Evolutionary conservation across 1,284 basidiomycete species (phyloP), one percentile per base, ranked within the genome.

Genomic region (Ceratobasidium sp.): DNA sequence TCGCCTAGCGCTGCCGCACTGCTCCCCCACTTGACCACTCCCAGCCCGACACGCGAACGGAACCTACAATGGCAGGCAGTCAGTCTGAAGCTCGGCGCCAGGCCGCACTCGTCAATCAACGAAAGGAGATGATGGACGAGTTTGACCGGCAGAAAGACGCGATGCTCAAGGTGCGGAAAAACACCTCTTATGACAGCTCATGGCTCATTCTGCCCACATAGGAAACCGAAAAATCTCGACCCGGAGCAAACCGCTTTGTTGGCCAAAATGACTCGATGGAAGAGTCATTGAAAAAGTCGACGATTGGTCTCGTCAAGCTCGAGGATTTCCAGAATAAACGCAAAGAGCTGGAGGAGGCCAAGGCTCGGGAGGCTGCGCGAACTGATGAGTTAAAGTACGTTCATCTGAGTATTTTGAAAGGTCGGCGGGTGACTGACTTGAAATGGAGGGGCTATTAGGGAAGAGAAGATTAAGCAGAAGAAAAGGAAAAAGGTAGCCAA

Each of bases 201-300:
- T 21, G 12, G 16, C 48, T 59, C 18, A 49, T 38, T 12, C 21
- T 38, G 11, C 14, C 8, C 48, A 16, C 46, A 30, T 56, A 78
- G 77, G 77, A 77, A 74, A 77, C 77, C 42, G 77, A 76, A 82
- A 92, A 94, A 81, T 86, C 91, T 74, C 87, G 92, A 71, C 88
- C 92, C 6, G 92, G 92, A 0, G 82, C 86, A 0, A 91, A 92
- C 78, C 92, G 95, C 72, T 99, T 99, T 80, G 91, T 96, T 23
- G 92, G 92, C 4, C 94, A 97, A 80, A 90, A 94, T 81, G 96
- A 98, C 79, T 94, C 92, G 4, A 89, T 98, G 84, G 96, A 98
- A 79, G 97, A 99, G 73, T 87, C 87, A 12, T 85, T 99, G 64
- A 98, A 98, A 84, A 87, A 95, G 78, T 91, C 86, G 61, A 99